Evolutionary conservation across 2,329 filamentous ascomycete genomes (phyloP), one percentile per base, ranked within the genome.

Genomic region (Thielaviopsis ethacetica): DNA sequence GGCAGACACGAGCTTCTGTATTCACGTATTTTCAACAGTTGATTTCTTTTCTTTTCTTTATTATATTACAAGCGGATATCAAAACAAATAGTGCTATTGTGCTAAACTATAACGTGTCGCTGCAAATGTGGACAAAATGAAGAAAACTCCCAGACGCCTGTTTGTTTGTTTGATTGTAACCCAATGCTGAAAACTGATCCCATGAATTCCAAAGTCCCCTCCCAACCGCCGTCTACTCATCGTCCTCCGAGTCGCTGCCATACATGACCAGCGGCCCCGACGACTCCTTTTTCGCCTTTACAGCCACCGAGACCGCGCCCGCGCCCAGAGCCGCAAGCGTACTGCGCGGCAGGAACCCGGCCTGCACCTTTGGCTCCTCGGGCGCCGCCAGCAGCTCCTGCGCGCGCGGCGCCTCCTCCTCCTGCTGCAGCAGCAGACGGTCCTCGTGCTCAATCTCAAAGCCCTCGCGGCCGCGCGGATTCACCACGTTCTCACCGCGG

Each of bases 21-120:
- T 69, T 91, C 86, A 61, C 81, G 88, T 65, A 91, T 93, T 58
- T 93, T 93, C 67, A 93, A 93, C 71, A 91, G 86, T 65, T 91
- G 66, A 71, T 15, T 44, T 17, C 13, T 44, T 15, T 15, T n/a
- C 13, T n/a, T 44, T 44, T 2, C 13, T 3, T 44, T n/a, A 44
- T 62, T 66, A 61, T 68, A 34, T 34, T 34, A 34, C 30, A 34
- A 12, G 30, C 30, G 64, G 65, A 63, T 44, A 44, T 44, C 13
- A 44, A 44, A 44, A 17, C 2, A 1, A 44, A n/a, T 2, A 44
- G 6, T 17, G 13, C 15, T 44, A 44, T 17, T 17, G 17, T n/a
- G 7, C 15, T 44, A 44, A 44, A n/a, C 13, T n/a, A 44, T 17
- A 44, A 44, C 38, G 2, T n/a, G 38, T 44, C 30, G 17, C n/a